Base-by-base conservation (phyloP, 2,329 filamentous ascomycete species). In the Trichoderma pleuroti region DNA sequence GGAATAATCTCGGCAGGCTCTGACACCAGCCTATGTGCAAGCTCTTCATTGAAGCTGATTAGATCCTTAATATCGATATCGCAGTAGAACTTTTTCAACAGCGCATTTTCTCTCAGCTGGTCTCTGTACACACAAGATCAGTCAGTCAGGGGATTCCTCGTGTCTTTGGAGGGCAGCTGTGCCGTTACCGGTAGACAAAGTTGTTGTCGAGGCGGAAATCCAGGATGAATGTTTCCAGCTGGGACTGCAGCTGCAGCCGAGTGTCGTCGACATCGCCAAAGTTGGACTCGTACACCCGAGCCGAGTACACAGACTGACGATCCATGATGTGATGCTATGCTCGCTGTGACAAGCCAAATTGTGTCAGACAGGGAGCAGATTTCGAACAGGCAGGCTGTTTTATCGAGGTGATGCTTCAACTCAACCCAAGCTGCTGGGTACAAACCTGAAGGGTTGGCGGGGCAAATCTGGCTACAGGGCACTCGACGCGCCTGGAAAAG, bases 31-130 rank as follows among this genome's bases (percentile, higher is more conserved):
- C 91, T 90, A 81, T 98, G 93, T 32, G 95, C 96, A 72, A 99
- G 86, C 80, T 98, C 94, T 82, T 98, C 95, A 78, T 97, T 96
- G 83, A 94, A 98, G 72, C 92, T 96, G 80, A 98, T 98, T 71
- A 99, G 84, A 80, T 99, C 95, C 73, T 92, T 93, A 76, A 99
- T 93, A 80, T 99, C 94, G 79, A 99, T 89, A 80, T 99, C 95
- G 84, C 96, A 98, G 81, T 91, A 98, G 83, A 94, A 98, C 76
- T 94, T 94, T 80, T 97, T 96, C 54, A 97, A 86, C 1, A 98
- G 87, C 9, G 96, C 94, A 83, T 99, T 99, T 79, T 98, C 94
- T 76, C 93, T 90, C 71, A 99, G 88, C 82, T 98, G 96, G 77
- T 98, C 95, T 87, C 96, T 97, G 76, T n/a, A n/a, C 4, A 60